Evolutionary conservation across 2,329 filamentous ascomycete genomes (phyloP).

Genomic region (Claviceps spartinae): DNA sequence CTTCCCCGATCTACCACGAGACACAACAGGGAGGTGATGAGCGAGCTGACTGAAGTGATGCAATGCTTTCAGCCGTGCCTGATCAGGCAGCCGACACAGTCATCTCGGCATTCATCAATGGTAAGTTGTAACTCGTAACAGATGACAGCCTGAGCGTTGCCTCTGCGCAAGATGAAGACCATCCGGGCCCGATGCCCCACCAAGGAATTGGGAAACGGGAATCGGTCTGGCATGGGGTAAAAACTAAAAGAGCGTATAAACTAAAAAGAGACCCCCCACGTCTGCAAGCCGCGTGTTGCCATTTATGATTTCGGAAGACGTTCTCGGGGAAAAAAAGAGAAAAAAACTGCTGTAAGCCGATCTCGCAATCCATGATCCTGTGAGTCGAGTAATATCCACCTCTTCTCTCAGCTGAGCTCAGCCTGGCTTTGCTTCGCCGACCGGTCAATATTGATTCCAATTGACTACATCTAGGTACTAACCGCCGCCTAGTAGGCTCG

Average conservation of each 20-base stretch:
- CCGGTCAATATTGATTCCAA: background rate
- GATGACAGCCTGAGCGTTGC: background rate
- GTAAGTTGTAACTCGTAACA: too few species aligned
- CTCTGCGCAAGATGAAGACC: background rate
- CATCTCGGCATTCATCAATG: background rate
- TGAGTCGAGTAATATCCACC: background rate
- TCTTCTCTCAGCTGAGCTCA: background rate
- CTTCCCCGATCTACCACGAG: background rate
- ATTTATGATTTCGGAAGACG: background rate
- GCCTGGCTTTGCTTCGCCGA: background rate
- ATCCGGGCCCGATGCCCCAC: background rate
- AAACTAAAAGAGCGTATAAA: too few species aligned
- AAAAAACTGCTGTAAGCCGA: background rate
- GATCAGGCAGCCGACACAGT: background rate
- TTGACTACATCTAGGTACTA: background rate
- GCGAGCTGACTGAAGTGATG: background rate
- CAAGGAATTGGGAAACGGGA: background rate
- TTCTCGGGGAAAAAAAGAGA: background rate
- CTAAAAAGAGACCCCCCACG: background rate
- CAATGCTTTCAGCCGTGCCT: background rate
- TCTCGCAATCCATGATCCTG: background rate
- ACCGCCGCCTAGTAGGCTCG: background rate
- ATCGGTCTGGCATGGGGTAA: background rate
- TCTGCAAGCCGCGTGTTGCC: background rate
- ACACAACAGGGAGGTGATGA: background rate